phyloP scores from a whole-genome alignment of 2,329 filamentous ascomycete genomes.

The Stagonosporopsis vannaccii region DNA sequence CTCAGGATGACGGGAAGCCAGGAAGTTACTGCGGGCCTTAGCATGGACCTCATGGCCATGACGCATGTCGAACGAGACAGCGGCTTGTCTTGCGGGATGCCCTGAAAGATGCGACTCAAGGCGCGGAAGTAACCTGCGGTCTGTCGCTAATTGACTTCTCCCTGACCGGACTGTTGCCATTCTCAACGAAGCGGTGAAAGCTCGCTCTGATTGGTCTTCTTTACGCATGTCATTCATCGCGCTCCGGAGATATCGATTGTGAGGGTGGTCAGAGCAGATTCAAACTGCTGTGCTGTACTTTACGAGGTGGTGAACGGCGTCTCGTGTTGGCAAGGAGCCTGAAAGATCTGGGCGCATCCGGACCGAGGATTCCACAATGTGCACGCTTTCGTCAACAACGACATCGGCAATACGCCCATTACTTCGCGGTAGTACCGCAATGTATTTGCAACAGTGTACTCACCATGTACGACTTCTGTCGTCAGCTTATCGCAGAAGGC shows the following conservation, averaged over 20 bases:
- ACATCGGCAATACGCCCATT: neutral
- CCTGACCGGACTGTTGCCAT: constrained; percentile 27
- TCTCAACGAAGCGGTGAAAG: constrained; percentile 41
- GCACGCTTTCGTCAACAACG: neutral
- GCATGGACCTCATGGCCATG: constrained; percentile 27
- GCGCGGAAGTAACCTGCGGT: constrained; percentile 30
- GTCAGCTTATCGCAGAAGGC: constrained; percentile 37
- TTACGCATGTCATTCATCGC: constrained; percentile 14
- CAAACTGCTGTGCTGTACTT: constrained; percentile 15
- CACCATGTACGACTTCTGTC: constrained; percentile 14
- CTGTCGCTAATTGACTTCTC: constrained; percentile 27
- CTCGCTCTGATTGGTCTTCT: constrained; percentile 33
- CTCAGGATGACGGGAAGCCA: constrained; percentile 16
- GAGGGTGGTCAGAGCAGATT: constrained; percentile 17
- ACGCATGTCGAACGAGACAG: constrained; percentile 28
- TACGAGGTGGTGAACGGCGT: constrained; percentile 1
- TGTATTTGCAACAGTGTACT: constrained; percentile 17
- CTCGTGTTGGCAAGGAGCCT: constrained; percentile 6
- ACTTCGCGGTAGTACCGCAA: constrained; percentile 2
- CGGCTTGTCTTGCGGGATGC: constrained; percentile 25
- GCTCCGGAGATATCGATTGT: constrained; percentile 17
- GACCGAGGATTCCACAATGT: neutral
- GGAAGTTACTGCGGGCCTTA: constrained; percentile 26
- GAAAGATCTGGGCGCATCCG: constrained; percentile 5
- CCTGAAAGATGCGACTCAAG: constrained; percentile 30